Conservation (phyloP, 1,284 basidiomycete species). For the Neonothopanus nambi region DNA sequence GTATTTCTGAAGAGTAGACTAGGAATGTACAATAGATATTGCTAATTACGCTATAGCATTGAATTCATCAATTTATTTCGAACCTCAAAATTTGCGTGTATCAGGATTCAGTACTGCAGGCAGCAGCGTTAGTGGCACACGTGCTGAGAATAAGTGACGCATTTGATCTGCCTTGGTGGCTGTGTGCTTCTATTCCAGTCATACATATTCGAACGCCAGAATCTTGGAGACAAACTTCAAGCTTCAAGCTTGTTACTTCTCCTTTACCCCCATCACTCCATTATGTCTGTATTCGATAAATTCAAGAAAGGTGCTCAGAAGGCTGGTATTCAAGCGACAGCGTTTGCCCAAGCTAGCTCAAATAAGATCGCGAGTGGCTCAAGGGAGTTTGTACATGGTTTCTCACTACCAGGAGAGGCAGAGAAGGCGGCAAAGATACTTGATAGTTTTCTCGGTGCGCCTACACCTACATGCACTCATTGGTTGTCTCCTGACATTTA, state of each 20-base stretch:
- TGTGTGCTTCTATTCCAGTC: too few relatives aligned
- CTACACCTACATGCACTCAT: background rate
- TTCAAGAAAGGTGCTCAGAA: constrained; percentile 80
- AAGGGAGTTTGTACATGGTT: constrained; percentile 77
- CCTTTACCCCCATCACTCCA: background rate
- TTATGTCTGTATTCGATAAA: constrained; percentile 70
- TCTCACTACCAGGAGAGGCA: constrained; percentile 84
- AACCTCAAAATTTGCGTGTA: too few relatives aligned
- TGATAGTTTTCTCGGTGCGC: constrained; percentile 82
- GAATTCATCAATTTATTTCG: too few relatives aligned
- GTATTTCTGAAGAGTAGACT: constrained; percentile 65
- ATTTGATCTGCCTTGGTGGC: too few relatives aligned
- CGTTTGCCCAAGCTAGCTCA: constrained; percentile 67
- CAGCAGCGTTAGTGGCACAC: too few relatives aligned
- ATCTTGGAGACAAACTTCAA: too few relatives aligned
- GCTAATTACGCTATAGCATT: too few relatives aligned
- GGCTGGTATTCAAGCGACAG: constrained; percentile 76
- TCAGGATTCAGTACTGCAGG: too few relatives aligned
- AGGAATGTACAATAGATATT: background rate
- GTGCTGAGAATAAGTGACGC: too few relatives aligned
- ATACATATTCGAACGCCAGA: too few relatives aligned
- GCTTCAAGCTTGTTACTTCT: too few relatives aligned
- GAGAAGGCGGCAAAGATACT: constrained; percentile 92
- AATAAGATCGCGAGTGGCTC: constrained; percentile 71
- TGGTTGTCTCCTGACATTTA: constrained; percentile 1